Conservation (phyloP, 2,329 filamentous ascomycete genomes). For the Leptographium wingfieldii region DNA sequence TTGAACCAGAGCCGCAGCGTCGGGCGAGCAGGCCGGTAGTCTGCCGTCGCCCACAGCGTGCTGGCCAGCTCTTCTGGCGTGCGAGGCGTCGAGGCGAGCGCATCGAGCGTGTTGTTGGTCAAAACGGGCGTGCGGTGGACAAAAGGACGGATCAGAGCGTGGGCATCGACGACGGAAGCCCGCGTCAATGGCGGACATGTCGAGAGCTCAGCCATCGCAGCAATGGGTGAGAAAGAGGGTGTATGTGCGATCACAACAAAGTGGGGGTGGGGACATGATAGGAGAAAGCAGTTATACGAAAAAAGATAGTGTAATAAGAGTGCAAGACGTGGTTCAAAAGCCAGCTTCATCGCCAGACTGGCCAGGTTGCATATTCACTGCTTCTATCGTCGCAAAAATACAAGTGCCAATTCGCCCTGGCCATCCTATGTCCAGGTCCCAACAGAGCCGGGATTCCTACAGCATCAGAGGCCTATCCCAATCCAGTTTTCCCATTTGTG, state of each 20-base stretch:
- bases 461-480: background rate
- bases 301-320: background rate
- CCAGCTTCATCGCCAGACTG: background rate
- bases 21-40: slow-evolving; percentile 42
- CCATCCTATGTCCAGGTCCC: background rate
- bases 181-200: slow-evolving; percentile 56
- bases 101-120: slow-evolving; percentile 63
- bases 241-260: background rate
- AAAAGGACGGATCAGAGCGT: slow-evolving; percentile 57
- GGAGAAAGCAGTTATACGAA: background rate
- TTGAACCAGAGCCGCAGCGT: slow-evolving; percentile 78
- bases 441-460: background rate
- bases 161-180: slow-evolving; percentile 57
- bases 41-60: background rate
- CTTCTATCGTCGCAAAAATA: background rate
- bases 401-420: background rate
- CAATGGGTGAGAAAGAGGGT: background rate
- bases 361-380: background rate
- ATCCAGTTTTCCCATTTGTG: background rate
- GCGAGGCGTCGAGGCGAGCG: slow-evolving; percentile 61
- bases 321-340: background rate
- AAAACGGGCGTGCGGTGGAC: slow-evolving; percentile 77
- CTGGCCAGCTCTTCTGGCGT: slow-evolving; percentile 15
- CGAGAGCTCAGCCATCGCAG: slow-evolving; percentile 38
- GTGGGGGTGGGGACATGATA: background rate